These are phyloP conservation scores for Acmispon strigosus DNA, from an alignment of 306 rosid species.

Conservation along the genomic window DNA sequence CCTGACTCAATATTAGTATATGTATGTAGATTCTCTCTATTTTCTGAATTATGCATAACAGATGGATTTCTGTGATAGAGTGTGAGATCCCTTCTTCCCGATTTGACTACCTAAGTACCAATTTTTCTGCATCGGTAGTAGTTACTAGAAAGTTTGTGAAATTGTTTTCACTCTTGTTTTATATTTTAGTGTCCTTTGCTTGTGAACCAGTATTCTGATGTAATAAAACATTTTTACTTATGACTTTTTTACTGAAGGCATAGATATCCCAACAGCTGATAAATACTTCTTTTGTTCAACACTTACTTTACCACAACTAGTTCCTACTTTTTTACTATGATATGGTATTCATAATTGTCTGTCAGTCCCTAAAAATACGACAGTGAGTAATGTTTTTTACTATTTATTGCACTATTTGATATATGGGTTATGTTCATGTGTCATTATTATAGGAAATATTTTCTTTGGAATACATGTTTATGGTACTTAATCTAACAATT, in stretches of 20 bases:
- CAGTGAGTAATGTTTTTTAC: neutral
- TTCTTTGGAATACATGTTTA: neutral
- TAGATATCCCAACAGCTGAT: neutral
- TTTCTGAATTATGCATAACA: neutral
- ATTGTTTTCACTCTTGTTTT: neutral
- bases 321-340: neutral
- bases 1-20: neutral
- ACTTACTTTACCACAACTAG: neutral
- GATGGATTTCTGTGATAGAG: neutral
- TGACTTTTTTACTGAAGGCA: neutral
- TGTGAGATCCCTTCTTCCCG: neutral
- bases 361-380: neutral
- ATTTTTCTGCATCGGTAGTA: neutral
- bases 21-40: neutral
- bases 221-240: neutral
- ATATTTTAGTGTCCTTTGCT: slow-evolving; percentile 1
- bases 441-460: neutral
- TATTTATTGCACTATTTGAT: slow-evolving; percentile 9
- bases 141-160: neutral
- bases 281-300: neutral
- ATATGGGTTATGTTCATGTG: neutral
- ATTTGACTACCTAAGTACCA: neutral
- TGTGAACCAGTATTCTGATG: neutral
- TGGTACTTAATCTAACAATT: neutral
- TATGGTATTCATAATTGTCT: neutral